Percentiles rank a stretch among this genome's conserved stretches.
These are phyloP conservation scores for Cercophora scortea DNA, from an alignment of 495 filamentous ascomycete genomes.

Conservation along the genomic window DNA sequence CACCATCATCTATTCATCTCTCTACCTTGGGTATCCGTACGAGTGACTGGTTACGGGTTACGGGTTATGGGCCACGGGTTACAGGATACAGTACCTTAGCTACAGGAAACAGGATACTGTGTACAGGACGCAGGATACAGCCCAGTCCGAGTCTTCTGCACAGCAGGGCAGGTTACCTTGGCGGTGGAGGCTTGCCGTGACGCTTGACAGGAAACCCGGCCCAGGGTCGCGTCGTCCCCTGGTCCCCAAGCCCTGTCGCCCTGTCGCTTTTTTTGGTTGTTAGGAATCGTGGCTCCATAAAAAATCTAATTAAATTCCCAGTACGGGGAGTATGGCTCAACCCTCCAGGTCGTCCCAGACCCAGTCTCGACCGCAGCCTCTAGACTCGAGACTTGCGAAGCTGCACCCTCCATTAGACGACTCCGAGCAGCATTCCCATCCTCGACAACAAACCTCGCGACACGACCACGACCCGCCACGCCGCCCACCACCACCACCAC, in stretches of 20 bases:
- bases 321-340: slow-evolving; percentile 25
- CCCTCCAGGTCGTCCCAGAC: slow-evolving; percentile 22
- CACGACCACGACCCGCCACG: too few relatives aligned
- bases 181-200: too few relatives aligned
- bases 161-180: slow-evolving; percentile 21
- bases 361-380: slow-evolving; percentile 24
- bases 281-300: slow-evolving; percentile 35
- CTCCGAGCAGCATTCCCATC: too few relatives aligned
- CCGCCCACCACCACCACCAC: too few relatives aligned
- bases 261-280: slow-evolving; percentile 22
- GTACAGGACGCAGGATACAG: too few relatives aligned
- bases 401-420: slow-evolving; percentile 14
- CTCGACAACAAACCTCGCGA: too few relatives aligned
- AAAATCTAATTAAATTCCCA: slow-evolving; percentile 38
- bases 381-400: slow-evolving; percentile 19
- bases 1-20: too few relatives aligned
- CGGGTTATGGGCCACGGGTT: too few relatives aligned
- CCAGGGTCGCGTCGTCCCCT: slow-evolving; percentile 32
- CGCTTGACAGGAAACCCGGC: slow-evolving; percentile 24
- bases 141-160: background rate
- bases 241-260: background rate
- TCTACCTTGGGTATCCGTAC: too few relatives aligned
- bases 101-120: too few relatives aligned
- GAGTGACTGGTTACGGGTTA: too few relatives aligned
- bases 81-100: too few relatives aligned